Conservation (phyloP, 176 grass and related monocot genomes). For the Poa annua region DNA sequence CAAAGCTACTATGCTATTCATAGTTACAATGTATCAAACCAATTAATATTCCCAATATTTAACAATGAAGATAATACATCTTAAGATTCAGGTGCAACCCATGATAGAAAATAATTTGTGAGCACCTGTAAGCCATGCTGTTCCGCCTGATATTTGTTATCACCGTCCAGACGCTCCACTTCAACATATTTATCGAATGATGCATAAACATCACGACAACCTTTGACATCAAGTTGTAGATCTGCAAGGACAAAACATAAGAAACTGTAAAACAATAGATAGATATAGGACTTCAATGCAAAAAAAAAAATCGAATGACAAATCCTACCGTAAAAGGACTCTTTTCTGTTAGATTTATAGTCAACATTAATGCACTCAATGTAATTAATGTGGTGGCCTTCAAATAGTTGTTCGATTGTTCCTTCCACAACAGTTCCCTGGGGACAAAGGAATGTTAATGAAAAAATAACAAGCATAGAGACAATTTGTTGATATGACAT, state of each 20-base stretch:
- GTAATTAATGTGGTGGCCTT: slow-evolving; percentile 99
- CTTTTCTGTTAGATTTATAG: slow-evolving; percentile 96
- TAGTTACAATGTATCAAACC: slow-evolving; percentile 3
- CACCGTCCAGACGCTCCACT: slow-evolving; percentile 94
- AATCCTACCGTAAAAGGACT: slow-evolving; percentile 85
- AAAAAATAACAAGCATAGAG: slow-evolving; percentile 14
- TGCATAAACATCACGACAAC: slow-evolving; percentile 96
- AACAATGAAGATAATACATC: slow-evolving; percentile 28
- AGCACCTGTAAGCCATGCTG: slow-evolving; percentile 84
- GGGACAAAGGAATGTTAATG: slow-evolving; percentile 35
- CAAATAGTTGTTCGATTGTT: slow-evolving; percentile 96
- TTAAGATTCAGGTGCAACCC: slow-evolving; percentile 10
- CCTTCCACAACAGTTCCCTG: slow-evolving; percentile 97
- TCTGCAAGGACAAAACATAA: slow-evolving; percentile 59
- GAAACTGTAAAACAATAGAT: slow-evolving; percentile 26
- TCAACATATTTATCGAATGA: slow-evolving; percentile 99
- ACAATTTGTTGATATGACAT: slow-evolving; percentile 30
- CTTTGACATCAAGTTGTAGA: slow-evolving; percentile 97
- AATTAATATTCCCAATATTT: slow-evolving; percentile 22
- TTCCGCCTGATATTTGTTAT: slow-evolving; percentile 98
- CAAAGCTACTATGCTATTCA: background rate
- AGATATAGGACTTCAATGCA: slow-evolving; percentile 34
- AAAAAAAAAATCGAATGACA: slow-evolving; percentile 7
- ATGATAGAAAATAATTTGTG: slow-evolving; percentile 23
- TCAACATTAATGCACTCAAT: slow-evolving; percentile 98